phyloP scores from a whole-genome alignment of 345 rosid genomes.

The Luvunga scandens region DNA sequence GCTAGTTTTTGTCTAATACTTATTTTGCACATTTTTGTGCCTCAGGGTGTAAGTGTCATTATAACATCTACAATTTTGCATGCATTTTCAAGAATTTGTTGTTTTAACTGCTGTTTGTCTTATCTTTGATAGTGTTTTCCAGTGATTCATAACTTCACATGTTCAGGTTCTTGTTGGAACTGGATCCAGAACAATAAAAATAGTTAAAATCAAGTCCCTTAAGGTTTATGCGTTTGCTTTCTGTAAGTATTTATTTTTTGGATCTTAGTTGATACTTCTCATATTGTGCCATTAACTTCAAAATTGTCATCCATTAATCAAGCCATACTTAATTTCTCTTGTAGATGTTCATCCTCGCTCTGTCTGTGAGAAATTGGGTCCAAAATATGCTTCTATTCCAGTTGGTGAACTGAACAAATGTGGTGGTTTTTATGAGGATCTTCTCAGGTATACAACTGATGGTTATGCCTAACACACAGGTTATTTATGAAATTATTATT shows the following conservation, averaged over 20 bases:
- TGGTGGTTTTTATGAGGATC: slow-evolving; percentile 69
- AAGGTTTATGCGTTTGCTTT: slow-evolving; percentile 90
- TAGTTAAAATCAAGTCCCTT: slow-evolving; percentile 73
- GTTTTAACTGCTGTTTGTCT: not conserved
- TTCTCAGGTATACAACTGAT: slow-evolving; percentile 61
- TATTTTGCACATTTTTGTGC: not conserved
- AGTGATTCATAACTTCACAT: slow-evolving; percentile 4
- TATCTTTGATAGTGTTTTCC: not conserved
- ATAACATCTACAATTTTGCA: not conserved
- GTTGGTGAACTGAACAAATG: slow-evolving; percentile 47
- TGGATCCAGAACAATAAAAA: slow-evolving; percentile 84
- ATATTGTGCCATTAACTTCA: not conserved
- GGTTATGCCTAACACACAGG: not conserved
- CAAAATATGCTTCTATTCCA: slow-evolving; percentile 67
- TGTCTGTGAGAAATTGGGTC: slow-evolving; percentile 75
- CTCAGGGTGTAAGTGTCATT: not conserved
- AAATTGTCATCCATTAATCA: slow-evolving; percentile 3
- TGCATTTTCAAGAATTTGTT: not conserved
- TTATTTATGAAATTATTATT: not conserved
- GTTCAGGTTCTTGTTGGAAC: slow-evolving; percentile 91
- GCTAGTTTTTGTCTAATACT: not conserved
- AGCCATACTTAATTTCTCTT: slow-evolving; percentile 11
- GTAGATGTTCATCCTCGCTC: slow-evolving; percentile 80
- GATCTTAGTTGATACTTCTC: slow-evolving; percentile 12
- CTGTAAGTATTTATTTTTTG: slow-evolving; percentile 55